Evolutionary conservation across 192 early-diverging fungal genomes (phyloP).

Genomic region (Backusella mclennaniae): DNA sequence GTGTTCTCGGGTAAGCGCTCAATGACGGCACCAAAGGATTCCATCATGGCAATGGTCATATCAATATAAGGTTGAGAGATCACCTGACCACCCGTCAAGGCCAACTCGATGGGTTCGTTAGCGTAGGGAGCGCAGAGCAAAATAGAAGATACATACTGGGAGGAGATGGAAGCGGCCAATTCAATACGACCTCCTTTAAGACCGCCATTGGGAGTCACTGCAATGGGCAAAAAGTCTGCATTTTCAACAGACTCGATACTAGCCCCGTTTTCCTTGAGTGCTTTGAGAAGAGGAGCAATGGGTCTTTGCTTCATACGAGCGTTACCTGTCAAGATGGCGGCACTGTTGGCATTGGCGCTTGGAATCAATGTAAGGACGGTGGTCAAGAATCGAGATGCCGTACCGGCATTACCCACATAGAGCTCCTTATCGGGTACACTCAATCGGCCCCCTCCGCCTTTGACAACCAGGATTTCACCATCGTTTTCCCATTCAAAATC

Average conservation of each 20-base stretch:
- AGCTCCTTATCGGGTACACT: slow-evolving; percentile 73
- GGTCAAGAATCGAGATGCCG: slow-evolving; percentile 93
- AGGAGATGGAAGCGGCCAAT: slow-evolving; percentile 90
- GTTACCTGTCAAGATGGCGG: slow-evolving; percentile 87
- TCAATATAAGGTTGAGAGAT: slow-evolving; percentile 99
- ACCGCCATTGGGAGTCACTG: slow-evolving; percentile 70
- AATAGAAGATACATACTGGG: slow-evolving; percentile 98
- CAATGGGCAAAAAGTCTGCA: slow-evolving; percentile 84
- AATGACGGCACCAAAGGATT: slow-evolving; percentile 84
- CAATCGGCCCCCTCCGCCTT: slow-evolving; percentile 77
- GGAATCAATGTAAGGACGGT: slow-evolving; percentile 79
- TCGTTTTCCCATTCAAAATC: slow-evolving; percentile 89
- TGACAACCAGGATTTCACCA: slow-evolving; percentile 86
- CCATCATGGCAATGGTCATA: slow-evolving; percentile 99
- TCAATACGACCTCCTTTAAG: slow-evolving; percentile 86
- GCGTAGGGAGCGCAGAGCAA: slow-evolving; percentile 96
- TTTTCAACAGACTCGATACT: slow-evolving; percentile 73
- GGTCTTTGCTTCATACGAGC: slow-evolving; percentile 98
- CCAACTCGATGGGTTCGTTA: slow-evolving; percentile 69
- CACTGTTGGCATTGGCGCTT: slow-evolving; percentile 28
- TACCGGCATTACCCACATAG: slow-evolving; percentile 97
- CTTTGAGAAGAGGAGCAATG: slow-evolving; percentile 84
- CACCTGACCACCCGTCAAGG: slow-evolving; percentile 90
- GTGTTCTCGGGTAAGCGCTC: slow-evolving; percentile 70
- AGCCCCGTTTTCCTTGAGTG: slow-evolving; percentile 81